Base-by-base conservation (phyloP, 2,329 filamentous ascomycete species). In the Stachybotrys elegans region DNA sequence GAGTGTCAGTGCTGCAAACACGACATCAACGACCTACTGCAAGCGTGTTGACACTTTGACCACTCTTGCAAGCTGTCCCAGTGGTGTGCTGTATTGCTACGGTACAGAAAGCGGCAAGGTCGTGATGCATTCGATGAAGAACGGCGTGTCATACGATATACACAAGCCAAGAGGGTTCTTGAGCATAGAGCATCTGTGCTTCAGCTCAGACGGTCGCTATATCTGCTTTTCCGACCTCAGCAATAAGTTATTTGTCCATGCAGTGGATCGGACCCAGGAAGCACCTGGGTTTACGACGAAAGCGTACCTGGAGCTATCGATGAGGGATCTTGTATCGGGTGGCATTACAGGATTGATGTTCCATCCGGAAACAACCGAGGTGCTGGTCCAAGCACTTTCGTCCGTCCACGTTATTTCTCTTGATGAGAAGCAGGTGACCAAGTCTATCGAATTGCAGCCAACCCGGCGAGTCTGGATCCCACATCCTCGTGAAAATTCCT, bases 61-160 rank as follows among this genome's bases (percentile, higher is more conserved):
- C 9, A 47, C 48, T 3, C 42, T 59, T 14, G 36, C 50, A 22
- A 40, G 27, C 5, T 51, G 43, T 6, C 44, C 51, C 5, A 27
- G 12, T 2, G 51, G 51, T 16, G 46, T 38, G n/a, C 22, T 56
- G 4, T 58, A 57, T 40, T 52, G 49, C 42, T 55, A 36, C 37
- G 57, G 58, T 12, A 57, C 55, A 8, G 53, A 55, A 34, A 51
- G 31, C 16, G 57, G 56, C n/a, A 40, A 36, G 9, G 47, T 54
- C 14, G 29, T 38, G 12, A 37, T 58, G 12, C 40, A 50, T 22
- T 46, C 55, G 29, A 25, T 31, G 22, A 44, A 20, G 35, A 47
- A 34, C 23, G 49, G 44, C n/a, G 51, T 45, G 23, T 9, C 46
- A 16, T 23, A 45, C 14, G 42, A 50, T 3, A 42, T 52, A 6